Conservation (phyloP, 371 early-diverging fungal genomes). For the Lichtheimia hyalospora region DNA sequence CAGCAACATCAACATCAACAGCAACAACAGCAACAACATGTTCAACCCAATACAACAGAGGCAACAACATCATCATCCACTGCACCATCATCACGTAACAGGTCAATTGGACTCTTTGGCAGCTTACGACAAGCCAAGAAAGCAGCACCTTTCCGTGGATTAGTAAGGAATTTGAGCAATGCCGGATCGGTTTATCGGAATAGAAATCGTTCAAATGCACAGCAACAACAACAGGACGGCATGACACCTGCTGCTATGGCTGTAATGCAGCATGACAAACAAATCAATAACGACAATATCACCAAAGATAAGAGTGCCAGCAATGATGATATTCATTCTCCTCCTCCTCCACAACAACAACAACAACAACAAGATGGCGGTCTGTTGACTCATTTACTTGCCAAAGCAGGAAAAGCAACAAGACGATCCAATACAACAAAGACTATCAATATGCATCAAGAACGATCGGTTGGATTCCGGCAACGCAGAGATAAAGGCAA, state of each 20-base stretch:
- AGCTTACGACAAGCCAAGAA: conserved; percentile 26
- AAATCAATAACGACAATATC: not conserved
- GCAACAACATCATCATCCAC: too few relatives aligned
- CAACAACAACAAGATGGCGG: not conserved
- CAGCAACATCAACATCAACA: too few relatives aligned
- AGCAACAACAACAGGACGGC: conserved; percentile 5
- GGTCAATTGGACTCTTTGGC: conserved; percentile 20
- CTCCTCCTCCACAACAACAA: too few relatives aligned
- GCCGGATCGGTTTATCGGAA: conserved; percentile 2
- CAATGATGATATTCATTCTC: not conserved
- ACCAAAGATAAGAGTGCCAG: not conserved
- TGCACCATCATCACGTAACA: not conserved
- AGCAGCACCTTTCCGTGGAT: conserved; percentile 16
- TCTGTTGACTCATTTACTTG: conserved; percentile 17
- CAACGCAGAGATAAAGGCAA: conserved; percentile 13
- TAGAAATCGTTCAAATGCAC: not conserved
- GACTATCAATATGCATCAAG: conserved; percentile 17
- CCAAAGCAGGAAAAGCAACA: conserved; percentile 19
- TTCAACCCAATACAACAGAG: too few relatives aligned
- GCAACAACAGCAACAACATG: too few relatives aligned
- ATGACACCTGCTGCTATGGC: conserved; percentile 26
- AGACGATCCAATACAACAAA: conserved; percentile 10
- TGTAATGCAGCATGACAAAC: conserved; percentile 20
- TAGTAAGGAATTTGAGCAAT: conserved; percentile 24
- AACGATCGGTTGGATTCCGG: not conserved